phyloP scores from a whole-genome alignment of 345 rosid genomes.

The Eucalyptus pauciflora region DNA sequence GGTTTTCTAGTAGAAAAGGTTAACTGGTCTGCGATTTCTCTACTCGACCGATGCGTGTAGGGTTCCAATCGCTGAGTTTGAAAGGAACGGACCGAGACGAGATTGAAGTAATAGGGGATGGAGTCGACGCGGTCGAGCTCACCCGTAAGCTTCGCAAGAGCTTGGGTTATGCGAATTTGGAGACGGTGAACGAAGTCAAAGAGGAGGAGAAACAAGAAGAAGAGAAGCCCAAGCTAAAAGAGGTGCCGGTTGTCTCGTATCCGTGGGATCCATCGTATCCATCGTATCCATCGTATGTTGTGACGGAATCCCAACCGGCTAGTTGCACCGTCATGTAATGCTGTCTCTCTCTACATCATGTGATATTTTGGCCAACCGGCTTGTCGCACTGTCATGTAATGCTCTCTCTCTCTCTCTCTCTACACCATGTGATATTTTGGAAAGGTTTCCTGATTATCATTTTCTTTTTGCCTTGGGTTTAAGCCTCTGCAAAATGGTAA shows the following conservation, averaged over 20 bases:
- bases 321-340: too few relatives aligned
- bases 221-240: neutral
- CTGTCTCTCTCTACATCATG: too few relatives aligned
- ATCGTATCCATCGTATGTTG: neutral
- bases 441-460: neutral
- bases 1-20: neutral
- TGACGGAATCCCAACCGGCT: neutral
- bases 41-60: neutral
- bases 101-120: slow-evolving; percentile 2
- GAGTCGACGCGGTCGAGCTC: neutral
- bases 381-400: neutral
- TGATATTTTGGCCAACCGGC: too few relatives aligned
- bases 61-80: neutral
- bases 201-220: neutral
- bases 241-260: neutral
- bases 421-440: neutral
- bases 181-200: neutral
- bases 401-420: neutral
- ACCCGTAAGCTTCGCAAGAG: neutral
- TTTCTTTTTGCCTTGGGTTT: neutral
- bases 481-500: too few relatives aligned
- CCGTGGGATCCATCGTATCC: neutral
- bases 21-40: neutral
- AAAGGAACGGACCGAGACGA: neutral
- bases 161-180: neutral